A percentile compares a stretch with the other conserved stretches of the same genome.
These are phyloP conservation scores for Phytophthora macrochlamydospora DNA, from an alignment of 352 stramenopile genomes.

Conservation along the genomic window DNA sequence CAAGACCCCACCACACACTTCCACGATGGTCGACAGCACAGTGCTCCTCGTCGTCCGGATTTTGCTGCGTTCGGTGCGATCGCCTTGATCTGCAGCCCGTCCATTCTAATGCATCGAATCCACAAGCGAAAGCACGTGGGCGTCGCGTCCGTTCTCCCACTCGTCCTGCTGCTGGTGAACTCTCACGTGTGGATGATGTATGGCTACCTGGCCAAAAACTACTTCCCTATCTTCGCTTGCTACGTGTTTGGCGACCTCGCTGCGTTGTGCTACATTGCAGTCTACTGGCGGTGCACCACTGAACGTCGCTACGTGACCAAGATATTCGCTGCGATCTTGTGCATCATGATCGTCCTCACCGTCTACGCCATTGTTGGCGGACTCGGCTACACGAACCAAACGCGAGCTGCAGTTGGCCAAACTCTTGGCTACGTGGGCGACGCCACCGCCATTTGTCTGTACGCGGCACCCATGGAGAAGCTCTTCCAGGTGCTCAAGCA, in stretches of 20 bases:
- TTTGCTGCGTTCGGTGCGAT: slow-evolving; percentile 12
- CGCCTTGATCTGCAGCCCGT: slow-evolving; percentile 21
- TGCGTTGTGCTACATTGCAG: slow-evolving; percentile 28
- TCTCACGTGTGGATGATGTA: slow-evolving; percentile 36
- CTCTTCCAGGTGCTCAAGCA: slow-evolving; percentile 36
- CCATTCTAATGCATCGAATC: slow-evolving; percentile 13
- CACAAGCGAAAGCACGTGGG: slow-evolving; percentile 19
- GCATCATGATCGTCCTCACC: slow-evolving; percentile 22
- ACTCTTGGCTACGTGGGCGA: slow-evolving; percentile 22
- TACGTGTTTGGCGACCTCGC: slow-evolving; percentile 34
- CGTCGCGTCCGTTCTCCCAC: slow-evolving; percentile 21
- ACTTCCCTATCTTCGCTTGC: slow-evolving; percentile 40
- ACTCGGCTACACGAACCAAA: slow-evolving; percentile 27
- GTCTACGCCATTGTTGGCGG: slow-evolving; percentile 37
- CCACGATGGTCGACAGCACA: slow-evolving; percentile 12
- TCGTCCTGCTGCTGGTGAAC: slow-evolving; percentile 22
- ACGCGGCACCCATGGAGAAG: slow-evolving; percentile 35
- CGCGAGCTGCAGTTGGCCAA: slow-evolving; percentile 11
- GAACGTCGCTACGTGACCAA: slow-evolving; percentile 17
- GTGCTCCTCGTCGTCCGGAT: slow-evolving; percentile 15
- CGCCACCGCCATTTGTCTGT: slow-evolving; percentile 31
- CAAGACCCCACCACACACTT: background rate
- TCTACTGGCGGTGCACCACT: slow-evolving; percentile 36
- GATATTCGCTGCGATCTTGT: slow-evolving; percentile 16
- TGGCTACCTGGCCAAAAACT: slow-evolving; percentile 29